Base-by-base conservation (phyloP, 495 filamentous ascomycete species). In the Ramalina intermedia region DNA sequence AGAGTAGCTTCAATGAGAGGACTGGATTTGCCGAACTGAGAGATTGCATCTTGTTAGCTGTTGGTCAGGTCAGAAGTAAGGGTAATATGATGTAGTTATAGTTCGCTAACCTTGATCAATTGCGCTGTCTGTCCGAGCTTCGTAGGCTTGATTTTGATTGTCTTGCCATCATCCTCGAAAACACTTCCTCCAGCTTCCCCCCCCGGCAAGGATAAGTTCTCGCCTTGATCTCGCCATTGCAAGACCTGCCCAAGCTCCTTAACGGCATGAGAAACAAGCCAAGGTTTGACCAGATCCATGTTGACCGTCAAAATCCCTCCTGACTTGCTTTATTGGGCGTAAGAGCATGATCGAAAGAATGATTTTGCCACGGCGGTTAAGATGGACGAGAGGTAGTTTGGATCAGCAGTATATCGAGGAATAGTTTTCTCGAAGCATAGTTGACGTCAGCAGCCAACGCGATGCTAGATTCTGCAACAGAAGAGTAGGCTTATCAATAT, bases 161-260 rank as follows among this genome's bases (percentile, higher is more conserved):
- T 65, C 46, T 64, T 61, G 6, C 66, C 68, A 58, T 69, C 57
- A 39, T 73, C 66, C 40, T 67, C 52, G 23, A 46, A 45, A 9
- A 24, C n/a, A 36, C 40, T 23, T 4, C 46, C 54, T 39, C 44
- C 50, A 26, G 46, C 58, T 37, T 8, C 62, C 45, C 29, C 62
- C 45, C 41, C 51, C 24, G 23, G 39, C n/a, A 29, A 55, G 43
- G 17, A 18, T 47, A 47, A 7, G 16, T 37, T 47, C 7, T 37
- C 44, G 13, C 20, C 21, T 3, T 43, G 20, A 12, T 54, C 35
- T 48, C 47, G 52, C 52, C 52, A 54, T 18, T 50, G 18, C 16
- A 54, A 37, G n/a, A 43, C 46, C 37, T 54, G 17, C 26, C 45
- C 38, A 47, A 57, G 40, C 37, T 41, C 36, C 16, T 49, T 20